Base-by-base conservation (phyloP, 2,329 filamentous ascomycete genomes). In the Colletotrichum somersetense region DNA sequence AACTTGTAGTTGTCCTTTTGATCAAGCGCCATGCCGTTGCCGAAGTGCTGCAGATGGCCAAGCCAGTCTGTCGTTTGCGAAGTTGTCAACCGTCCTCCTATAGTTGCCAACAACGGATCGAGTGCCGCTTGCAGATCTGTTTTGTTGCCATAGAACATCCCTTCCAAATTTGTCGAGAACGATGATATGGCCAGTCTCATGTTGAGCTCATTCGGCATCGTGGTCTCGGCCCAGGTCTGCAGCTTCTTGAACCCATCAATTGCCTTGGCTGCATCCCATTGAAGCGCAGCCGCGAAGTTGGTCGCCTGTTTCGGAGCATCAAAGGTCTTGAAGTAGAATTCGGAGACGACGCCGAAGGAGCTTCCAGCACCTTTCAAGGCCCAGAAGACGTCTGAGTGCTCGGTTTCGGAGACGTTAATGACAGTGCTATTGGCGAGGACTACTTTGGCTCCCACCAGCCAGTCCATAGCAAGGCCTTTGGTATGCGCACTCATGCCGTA, bases 351-450 rank as follows among this genome's bases (percentile, higher is more conserved):
- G 35, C 82, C 83, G 66, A 84, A 82, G 26, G 80, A 83, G 44
- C 80, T 80, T 5, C 81, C 83, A 1, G 82, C 81, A 16, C 83
- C 83, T 7, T 80, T 80, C 26, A 85, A 66, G 2, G 82, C 83
- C 82, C 82, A 85, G 75, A 82, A 83, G 14, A 85, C 77, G 40
- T 84, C 82, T 0, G 74, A 38, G 73, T 84, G 80, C 68, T 80
- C 77, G 1, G 75, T 77, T 12, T 76, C 75, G 42, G 80, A 82
- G 23, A 74, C 74, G 23, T 77, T 73, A 5, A 80, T 78, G 3
- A 80, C 74, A 2, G 75, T 78, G 23, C 75, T 74, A 72, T 82
- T 79, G 56, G 81, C 81, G 23, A 82, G 77, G 33, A 83, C 81
- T 3, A 82, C 79, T 6, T 76, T 81, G 4, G 80, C 81, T 7